Percentiles rank a stretch among this genome's conserved stretches.
Conservation (phyloP, 2,329 filamentous ascomycete genomes). For the Pestalotiopsis sp. region DNA sequence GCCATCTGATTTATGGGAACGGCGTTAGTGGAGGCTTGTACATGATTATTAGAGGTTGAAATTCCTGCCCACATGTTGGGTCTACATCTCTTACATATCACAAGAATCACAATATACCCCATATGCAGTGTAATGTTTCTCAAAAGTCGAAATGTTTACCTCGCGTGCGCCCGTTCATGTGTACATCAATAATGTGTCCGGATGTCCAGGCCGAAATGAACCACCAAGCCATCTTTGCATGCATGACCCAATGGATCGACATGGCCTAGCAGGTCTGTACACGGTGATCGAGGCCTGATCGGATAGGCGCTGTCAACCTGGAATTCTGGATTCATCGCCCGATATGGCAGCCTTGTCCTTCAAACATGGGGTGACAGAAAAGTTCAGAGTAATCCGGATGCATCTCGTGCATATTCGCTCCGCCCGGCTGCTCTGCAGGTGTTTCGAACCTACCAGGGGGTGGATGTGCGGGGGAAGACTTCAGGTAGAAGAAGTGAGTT, state of each 20-base stretch:
- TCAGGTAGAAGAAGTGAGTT: neutral
- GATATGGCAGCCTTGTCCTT: slow-evolving; percentile 5
- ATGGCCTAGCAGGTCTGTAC: neutral
- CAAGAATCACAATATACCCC: neutral
- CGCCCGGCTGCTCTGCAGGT: slow-evolving; percentile 5
- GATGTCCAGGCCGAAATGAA: neutral
- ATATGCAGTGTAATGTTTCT: neutral
- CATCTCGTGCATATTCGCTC: slow-evolving; percentile 5
- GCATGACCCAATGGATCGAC: neutral
- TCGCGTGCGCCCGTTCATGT: neutral
- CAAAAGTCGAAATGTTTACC: neutral
- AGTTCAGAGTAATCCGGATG: neutral
- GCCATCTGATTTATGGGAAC: neutral
- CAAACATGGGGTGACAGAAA: neutral
- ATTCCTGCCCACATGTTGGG: neutral
- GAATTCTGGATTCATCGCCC: slow-evolving; percentile 2
- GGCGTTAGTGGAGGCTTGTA: neutral
- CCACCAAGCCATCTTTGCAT: neutral
- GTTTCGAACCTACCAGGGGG: neutral
- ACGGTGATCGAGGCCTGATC: neutral
- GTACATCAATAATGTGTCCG: neutral
- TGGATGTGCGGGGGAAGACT: slow-evolving; percentile 1
- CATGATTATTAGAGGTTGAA: neutral
- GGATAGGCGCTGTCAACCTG: neutral
- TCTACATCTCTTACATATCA: neutral